Evolutionary conservation across 306 rosid species (phyloP).

Genomic region (Arachis hypogaea): DNA sequence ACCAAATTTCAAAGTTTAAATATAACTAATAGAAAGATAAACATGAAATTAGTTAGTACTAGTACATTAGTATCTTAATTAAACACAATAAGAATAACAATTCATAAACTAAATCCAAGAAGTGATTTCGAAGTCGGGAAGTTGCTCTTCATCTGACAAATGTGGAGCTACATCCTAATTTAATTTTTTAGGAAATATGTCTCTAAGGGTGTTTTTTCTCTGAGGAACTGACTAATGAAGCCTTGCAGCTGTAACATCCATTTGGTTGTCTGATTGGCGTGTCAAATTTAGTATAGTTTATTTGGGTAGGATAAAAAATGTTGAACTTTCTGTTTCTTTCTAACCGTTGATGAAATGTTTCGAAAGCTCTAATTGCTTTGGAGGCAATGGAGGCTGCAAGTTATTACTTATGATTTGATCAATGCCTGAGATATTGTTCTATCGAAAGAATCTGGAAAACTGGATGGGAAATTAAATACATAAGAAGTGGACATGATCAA

Average conservation of each 20-base stretch:
- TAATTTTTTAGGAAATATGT: conserved; percentile 21
- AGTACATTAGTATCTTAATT: no score
- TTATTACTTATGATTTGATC: background rate
- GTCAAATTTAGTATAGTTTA: conserved; percentile 28
- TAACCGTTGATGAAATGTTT: background rate
- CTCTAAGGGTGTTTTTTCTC: conserved; percentile 24
- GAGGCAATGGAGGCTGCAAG: conserved; percentile 2
- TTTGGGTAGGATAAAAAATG: background rate
- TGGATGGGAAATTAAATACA: background rate
- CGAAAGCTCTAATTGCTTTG: conserved; percentile 31
- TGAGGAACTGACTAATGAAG: conserved; percentile 16
- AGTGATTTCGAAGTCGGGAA: no score
- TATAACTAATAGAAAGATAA: no score
- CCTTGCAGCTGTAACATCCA: conserved; percentile 1
- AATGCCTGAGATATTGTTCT: background rate
- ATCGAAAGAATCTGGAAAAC: background rate
- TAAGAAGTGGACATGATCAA: background rate
- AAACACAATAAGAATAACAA: no score
- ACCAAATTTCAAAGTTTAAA: no score
- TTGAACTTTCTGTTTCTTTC: conserved; percentile 20
- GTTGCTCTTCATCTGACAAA: no score
- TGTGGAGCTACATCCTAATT: background rate
- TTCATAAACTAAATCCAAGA: no score
- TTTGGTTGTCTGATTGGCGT: conserved; percentile 23
- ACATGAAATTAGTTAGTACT: no score